phyloP scores from a whole-genome alignment of 257 asterid genomes.

The Solanum sitiens region DNA sequence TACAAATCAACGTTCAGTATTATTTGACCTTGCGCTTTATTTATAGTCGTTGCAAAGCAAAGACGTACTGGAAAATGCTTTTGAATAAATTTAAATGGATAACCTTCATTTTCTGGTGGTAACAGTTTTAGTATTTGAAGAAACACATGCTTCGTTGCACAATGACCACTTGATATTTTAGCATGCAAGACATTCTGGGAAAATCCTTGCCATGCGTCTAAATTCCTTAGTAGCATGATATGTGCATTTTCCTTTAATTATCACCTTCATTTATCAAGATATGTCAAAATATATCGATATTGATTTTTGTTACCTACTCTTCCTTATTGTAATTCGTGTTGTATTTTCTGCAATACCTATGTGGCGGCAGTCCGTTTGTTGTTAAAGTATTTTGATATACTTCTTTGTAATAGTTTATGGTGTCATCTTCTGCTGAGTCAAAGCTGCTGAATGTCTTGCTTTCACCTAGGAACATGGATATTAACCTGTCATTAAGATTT shows the following conservation, averaged over 20 bases:
- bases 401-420: too few relatives aligned
- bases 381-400: too few relatives aligned
- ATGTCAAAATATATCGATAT: neutral
- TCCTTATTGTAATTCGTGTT: neutral
- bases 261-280: neutral
- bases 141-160: too few relatives aligned
- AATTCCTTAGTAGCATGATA: neutral
- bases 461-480: too few relatives aligned
- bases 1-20: too few relatives aligned
- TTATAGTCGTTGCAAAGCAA: neutral
- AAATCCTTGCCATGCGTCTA: neutral
- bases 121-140: too few relatives aligned
- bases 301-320: neutral
- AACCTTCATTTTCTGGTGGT: neutral
- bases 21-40: neutral
- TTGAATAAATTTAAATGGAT: neutral
- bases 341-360: neutral
- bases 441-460: too few relatives aligned
- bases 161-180: neutral
- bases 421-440: too few relatives aligned
- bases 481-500: too few relatives aligned
- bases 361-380: neutral
- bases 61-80: neutral
- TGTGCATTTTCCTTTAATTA: neutral
- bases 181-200: neutral